Conservation (phyloP, 306 rosid species). For the Pyrus bretschneideri region DNA sequence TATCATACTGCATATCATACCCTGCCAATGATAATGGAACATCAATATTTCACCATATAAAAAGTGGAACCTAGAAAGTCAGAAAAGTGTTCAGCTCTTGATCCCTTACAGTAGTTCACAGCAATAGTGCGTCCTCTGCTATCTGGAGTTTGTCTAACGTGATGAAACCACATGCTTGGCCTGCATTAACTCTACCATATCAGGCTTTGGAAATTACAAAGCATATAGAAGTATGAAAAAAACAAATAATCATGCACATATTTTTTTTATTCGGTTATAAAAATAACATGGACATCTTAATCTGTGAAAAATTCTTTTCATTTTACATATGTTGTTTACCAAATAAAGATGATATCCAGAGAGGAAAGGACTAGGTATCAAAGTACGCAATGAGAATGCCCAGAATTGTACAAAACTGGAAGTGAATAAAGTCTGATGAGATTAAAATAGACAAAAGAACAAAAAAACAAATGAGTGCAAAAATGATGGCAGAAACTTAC, state of each 20-base stretch:
- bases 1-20: conserved; percentile 87
- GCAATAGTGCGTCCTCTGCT: conserved; percentile 56
- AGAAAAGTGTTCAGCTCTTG: neutral
- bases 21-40: conserved; percentile 47
- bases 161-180: conserved; percentile 96
- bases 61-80: neutral
- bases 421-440: neutral
- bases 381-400: neutral
- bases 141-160: conserved; percentile 62
- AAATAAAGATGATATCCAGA: neutral
- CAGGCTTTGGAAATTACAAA: neutral
- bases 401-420: neutral
- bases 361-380: neutral
- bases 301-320: neutral
- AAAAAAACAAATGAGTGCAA: neutral
- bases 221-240: neutral
- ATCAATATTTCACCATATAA: conserved; percentile 13
- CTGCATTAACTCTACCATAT: conserved; percentile 37
- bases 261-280: no score
- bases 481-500: conserved; percentile 27
- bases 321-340: neutral
- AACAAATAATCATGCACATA: neutral
- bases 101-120: conserved; percentile 62
- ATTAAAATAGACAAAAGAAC: neutral
- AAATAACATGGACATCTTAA: neutral